Evolutionary conservation across 2,329 filamentous ascomycete species (phyloP).

Genomic region (Claviceps purpurea): DNA sequence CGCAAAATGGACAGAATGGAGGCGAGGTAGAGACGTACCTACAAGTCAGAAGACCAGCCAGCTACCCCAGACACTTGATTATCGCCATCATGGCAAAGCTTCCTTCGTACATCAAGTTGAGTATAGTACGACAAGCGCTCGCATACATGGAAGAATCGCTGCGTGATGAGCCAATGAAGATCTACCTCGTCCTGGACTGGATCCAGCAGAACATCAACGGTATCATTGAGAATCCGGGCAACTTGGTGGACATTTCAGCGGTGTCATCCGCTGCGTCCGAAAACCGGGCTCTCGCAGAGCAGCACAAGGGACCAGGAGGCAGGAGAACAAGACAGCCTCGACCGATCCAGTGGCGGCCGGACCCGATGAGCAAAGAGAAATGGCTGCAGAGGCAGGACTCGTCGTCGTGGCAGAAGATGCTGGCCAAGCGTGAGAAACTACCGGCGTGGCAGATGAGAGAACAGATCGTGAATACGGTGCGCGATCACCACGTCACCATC

Average conservation of each 20-base stretch:
- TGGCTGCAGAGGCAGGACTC: constrained; percentile 58
- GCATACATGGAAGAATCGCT: constrained; percentile 57
- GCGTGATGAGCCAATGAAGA: constrained; percentile 72
- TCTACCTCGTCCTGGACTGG: constrained; percentile 86
- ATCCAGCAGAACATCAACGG: constrained; percentile 68
- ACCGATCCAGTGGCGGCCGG: constrained; percentile 50
- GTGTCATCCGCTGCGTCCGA: constrained; percentile 56
- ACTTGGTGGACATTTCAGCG: constrained; percentile 69
- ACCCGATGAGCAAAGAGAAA: constrained; percentile 45
- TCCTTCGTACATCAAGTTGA: constrained; percentile 87
- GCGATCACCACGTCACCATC: constrained; percentile 75
- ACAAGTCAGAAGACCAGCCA: constrained; percentile 57
- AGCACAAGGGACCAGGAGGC: constrained; percentile 10
- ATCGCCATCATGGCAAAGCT: constrained; percentile 57
- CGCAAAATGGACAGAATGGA: constrained; percentile 31
- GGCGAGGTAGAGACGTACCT: constrained; percentile 39
- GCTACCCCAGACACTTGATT: constrained; percentile 61
- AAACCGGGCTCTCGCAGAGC: constrained; percentile 19
- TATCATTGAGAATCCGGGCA: constrained; percentile 78
- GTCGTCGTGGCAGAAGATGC: constrained; percentile 59
- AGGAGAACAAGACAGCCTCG: constrained; percentile 33
- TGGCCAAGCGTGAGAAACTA: constrained; percentile 55
- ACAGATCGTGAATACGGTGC: constrained; percentile 62
- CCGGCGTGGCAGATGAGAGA: constrained; percentile 82
- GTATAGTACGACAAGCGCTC: constrained; percentile 66